Percentiles rank a stretch among this genome's conserved stretches.
Conservation (phyloP, 805 yeast species). For the Candida sakaeoensis region DNA sequence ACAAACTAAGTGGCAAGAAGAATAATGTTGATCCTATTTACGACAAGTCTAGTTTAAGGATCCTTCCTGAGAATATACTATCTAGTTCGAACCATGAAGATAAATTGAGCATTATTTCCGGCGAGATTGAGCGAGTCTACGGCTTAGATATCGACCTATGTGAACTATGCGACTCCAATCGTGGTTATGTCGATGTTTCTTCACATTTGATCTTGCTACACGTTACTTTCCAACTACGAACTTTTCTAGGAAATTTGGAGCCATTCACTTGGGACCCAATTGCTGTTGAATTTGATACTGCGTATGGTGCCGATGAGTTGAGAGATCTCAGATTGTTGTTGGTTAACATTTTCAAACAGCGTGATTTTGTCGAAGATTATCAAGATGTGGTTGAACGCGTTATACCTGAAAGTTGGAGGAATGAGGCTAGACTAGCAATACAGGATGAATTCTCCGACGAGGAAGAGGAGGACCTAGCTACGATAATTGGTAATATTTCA, state of each 20-base stretch:
- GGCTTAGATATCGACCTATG: neutral
- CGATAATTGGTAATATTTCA: neutral
- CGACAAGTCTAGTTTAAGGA: neutral
- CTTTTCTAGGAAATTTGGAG: neutral
- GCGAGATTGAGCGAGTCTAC: neutral
- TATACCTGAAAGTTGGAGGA: neutral
- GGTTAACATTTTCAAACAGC: neutral
- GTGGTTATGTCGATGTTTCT: neutral
- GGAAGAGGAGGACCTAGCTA: neutral
- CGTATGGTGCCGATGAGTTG: neutral
- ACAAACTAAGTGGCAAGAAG: constrained; percentile 1
- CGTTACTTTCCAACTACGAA: constrained; percentile 1
- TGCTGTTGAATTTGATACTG: neutral
- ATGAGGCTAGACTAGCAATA: neutral
- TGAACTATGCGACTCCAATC: neutral
- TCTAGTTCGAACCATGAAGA: constrained; percentile 2
- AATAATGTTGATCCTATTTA: neutral
- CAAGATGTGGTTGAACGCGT: neutral
- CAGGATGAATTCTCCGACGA: neutral
- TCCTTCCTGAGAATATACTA: constrained; percentile 5
- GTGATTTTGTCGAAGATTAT: constrained; percentile 1
- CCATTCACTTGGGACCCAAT: constrained; percentile 6
- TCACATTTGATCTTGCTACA: neutral
- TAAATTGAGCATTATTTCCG: neutral
- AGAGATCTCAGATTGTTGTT: neutral